Evolutionary conservation across 1,284 basidiomycete genomes (phyloP), one percentile per base, ranked within the genome.

Genomic region (Psilocybe mexicana): DNA sequence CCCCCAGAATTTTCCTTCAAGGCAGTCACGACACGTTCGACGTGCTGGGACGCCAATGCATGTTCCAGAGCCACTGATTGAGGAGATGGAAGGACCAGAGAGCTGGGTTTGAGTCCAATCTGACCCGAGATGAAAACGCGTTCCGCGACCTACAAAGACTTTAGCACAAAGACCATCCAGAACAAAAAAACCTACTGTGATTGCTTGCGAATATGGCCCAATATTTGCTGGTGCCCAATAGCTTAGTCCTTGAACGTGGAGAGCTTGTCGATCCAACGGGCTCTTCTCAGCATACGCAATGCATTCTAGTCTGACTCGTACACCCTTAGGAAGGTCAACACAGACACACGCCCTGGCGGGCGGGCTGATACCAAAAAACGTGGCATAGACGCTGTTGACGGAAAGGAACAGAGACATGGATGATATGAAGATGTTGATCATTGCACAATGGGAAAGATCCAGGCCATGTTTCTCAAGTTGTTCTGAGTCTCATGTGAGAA

Each of bases 161-260:
- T 44, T 35, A 48, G 40, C 23, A 60, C 47, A 49, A 43, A 54
- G 28, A 26, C 12, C 24, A 4, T 28, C 11, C 25, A 12, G 30
- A 30, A 24, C 8, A 24, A 33, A 26, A 24, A n/a, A 2, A 33
- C 30, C 76, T 87, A 94, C 93, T 54, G 81, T 80, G 54, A 98
- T 84, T 6, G 93, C 90, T 74, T 99, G 97, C 0, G 94, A 96
- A 72, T 99, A 99, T 1, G 97, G 97, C 0, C 97, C 97, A 56
- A 99, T 99, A 71, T 98, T 99, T 2, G 97, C 96, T 7, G 97
- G 95, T 14, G 96, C 96, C 97, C 97, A 99, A 71, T 98, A 98
- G 70, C 94, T 96, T 54, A 96, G 72, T 12, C 94, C 85, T 73
- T 99, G 97, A 0, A 99, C 96, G 69, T 99, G 97, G 36, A 99